Base-by-base conservation (phyloP, 495 filamentous ascomycete species). In the Aspergillus kassunensis region DNA sequence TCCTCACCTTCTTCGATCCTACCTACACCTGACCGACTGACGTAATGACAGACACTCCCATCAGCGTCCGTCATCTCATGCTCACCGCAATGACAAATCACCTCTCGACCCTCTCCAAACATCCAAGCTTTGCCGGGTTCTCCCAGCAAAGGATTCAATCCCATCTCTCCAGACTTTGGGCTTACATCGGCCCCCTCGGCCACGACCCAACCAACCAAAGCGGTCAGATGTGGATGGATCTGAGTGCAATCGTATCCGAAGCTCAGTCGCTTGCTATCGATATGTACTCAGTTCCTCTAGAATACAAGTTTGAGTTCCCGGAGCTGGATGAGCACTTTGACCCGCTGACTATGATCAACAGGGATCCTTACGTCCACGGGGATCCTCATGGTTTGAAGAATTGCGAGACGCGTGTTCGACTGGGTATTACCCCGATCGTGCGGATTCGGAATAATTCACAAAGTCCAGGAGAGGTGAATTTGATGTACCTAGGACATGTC, bases 281-380 rank as follows among this genome's bases (percentile, higher is more conserved):
- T 2, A 63, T 72, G 52, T 53, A 59, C 30, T 54, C 46, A 2
- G 30, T 49, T 3, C 54, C 65, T 0, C 53, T 60, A 9, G 57
- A 56, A 19, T 64, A 60, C 39, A 49, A 35, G 1, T 50, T 62
- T 5, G 57, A 65, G 3, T 71, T 66, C 39, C 63, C 66, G 0
- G 58, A 53, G 3, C 20, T 51, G 13, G 53, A 56, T 10, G 57
- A 63, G 5, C 45, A 30, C 2, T 71, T 64, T 51, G 60, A 69
- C 30, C 63, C 64, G 0, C 24, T 27, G 0, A 58, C 47, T 1
- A 71, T 69, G 68, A 18, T 61, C 23, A 65, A 51, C 18, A 35
- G 56, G 11, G 66, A 68, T 20, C 44, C 46, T 1, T 55, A 46
- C 21, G 43, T 61, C 12, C 20, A 29, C 16, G 49, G 36, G 0